A percentile compares a stretch with the other conserved stretches of the same genome.
Conservation (phyloP, 805 yeast genomes). For the Cyberlindnera mycetangii region DNA sequence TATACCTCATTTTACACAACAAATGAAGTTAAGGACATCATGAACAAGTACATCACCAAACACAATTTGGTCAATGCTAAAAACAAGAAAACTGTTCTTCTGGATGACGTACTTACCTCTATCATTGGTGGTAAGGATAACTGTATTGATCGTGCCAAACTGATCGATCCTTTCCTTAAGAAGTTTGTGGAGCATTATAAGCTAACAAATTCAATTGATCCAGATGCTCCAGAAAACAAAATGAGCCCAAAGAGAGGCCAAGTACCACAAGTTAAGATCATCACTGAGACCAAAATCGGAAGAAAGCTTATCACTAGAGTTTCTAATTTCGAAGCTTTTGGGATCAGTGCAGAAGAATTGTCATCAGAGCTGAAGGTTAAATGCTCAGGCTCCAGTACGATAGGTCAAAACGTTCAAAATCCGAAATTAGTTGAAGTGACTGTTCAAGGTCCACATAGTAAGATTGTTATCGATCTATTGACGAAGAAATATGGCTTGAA, state of each 20-base stretch:
- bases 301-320: slow-evolving; percentile 76
- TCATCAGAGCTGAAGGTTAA: slow-evolving; percentile 68
- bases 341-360: slow-evolving; percentile 59
- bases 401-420: slow-evolving; percentile 55
- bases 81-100: slow-evolving; percentile 50
- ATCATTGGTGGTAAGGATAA: slow-evolving; percentile 35
- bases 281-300: slow-evolving; percentile 77
- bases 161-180: slow-evolving; percentile 41
- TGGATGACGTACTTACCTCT: slow-evolving; percentile 53
- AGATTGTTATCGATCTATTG: slow-evolving; percentile 55
- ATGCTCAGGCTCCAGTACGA: slow-evolving; percentile 88
- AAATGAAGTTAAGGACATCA: slow-evolving; percentile 49
- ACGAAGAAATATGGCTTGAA: slow-evolving; percentile 60
- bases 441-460: slow-evolving; percentile 90
- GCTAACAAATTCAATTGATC: slow-evolving; percentile 35
- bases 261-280: slow-evolving; percentile 61
- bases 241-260: slow-evolving; percentile 53
- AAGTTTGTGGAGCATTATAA: slow-evolving; percentile 48
- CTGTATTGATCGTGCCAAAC: slow-evolving; percentile 34
- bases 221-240: slow-evolving; percentile 37
- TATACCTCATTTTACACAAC: slow-evolving; percentile 45
- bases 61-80: slow-evolving; percentile 48
- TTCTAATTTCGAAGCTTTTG: slow-evolving; percentile 63
- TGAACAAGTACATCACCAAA: slow-evolving; percentile 54
- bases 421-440: slow-evolving; percentile 63